Percentiles rank a stretch among this genome's conserved stretches.
Evolutionary conservation across 2,329 filamentous ascomycete genomes (phyloP).

Genomic region (Botrytis tulipae): DNA sequence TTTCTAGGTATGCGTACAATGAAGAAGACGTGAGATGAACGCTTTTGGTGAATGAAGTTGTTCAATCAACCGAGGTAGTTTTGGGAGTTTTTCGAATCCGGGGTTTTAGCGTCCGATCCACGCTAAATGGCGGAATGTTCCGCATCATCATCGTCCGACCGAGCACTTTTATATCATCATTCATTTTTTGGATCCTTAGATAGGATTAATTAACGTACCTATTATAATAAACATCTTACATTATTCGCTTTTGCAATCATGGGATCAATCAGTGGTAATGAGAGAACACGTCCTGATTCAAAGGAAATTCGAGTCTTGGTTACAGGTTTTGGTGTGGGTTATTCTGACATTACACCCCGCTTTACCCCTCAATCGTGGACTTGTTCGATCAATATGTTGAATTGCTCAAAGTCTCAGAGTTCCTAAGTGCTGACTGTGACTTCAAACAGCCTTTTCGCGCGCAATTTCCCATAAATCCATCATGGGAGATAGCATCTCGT

Average conservation of each 20-base stretch:
- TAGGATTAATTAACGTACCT: slow-evolving; percentile 4
- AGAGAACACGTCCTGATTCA: slow-evolving; percentile 23
- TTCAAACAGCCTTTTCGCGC: slow-evolving; percentile 66
- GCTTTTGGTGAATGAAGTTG: neutral
- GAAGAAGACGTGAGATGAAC: neutral
- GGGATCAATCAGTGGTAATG: slow-evolving; percentile 24
- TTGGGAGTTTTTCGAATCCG: neutral
- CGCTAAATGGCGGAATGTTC: slow-evolving; percentile 3
- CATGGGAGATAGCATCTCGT: slow-evolving; percentile 70
- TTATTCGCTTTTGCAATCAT: slow-evolving; percentile 34
- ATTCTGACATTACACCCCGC: neutral
- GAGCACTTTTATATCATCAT: slow-evolving; percentile 10
- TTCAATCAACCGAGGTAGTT: neutral
- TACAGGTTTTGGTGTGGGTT: slow-evolving; percentile 59
- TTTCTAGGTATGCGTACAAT: neutral
- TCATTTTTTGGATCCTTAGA: slow-evolving; percentile 23
- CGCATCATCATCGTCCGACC: neutral
- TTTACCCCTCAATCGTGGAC: neutral
- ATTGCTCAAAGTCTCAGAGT: neutral
- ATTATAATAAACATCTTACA: slow-evolving; percentile 23
- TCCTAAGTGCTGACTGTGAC: neutral
- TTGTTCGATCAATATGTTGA: neutral
- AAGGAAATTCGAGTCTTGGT: slow-evolving; percentile 58
- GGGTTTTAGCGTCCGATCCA: neutral
- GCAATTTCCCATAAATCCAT: slow-evolving; percentile 73